Evolutionary conservation across 31 red algal species (phyloP), one percentile per base, ranked within the genome.

Genomic region (Porphyra umbilicalis): DNA sequence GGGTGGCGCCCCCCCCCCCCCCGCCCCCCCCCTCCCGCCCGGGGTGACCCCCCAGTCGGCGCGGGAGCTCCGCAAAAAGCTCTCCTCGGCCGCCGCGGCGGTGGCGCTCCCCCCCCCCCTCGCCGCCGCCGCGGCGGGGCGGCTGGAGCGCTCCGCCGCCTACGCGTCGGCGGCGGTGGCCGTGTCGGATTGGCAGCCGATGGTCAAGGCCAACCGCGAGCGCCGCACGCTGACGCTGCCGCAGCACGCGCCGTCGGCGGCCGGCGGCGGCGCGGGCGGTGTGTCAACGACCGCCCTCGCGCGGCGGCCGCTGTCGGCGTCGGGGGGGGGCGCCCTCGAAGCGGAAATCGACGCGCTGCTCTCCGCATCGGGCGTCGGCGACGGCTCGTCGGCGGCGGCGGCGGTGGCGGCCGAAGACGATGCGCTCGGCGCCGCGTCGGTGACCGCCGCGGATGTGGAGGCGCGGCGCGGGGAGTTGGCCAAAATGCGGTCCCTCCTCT

Each of bases 401-500:
- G 34, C 82, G 31, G 25, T 79, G 25, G 25, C 35, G 20, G 36
- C 77, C 13, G 38, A 79, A 4, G 77, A 79, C 34, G 75, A 86
- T 6, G 38, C 75, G 74, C 78, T 85, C 42, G 82, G 83, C 30
- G 80, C 79, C n/a, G 37, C 35, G 74, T 75, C 85, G 44, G 37
- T 92, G 80, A 86, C 85, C 6, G 83, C 35, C 25, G 78, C 86
- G 37, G 86, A 95, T 76, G 34, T 91, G 13, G 44, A 83, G 77
- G 76, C 79, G 71, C 83, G 89, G 40, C 35, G 83, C 35, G 68
- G 83, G 0, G 89, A 92, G 57, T 40, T 95, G 35, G 89, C 89
- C n/a, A 82, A 80, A 33, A 89, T 91, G 44, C 86, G 90, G 14
- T 81, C 85, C 15, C 76, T 85, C 13, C 80, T 95, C 44, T 95